phyloP scores from a whole-genome alignment of 345 rosid genomes.

The Citrus reticulata region DNA sequence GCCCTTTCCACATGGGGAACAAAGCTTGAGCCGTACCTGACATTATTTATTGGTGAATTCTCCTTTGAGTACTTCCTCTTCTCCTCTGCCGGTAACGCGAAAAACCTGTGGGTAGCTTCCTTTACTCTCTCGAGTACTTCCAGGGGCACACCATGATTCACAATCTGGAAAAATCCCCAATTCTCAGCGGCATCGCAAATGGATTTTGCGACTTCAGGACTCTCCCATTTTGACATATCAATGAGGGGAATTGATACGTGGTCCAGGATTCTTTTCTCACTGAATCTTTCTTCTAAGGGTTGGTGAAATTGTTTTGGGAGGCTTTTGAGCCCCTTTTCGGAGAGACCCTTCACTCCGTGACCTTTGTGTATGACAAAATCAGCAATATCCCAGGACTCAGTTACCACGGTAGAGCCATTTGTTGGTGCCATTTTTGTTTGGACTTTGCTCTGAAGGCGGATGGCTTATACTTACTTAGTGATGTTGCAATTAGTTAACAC shows the following conservation, averaged over 20 bases:
- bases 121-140: conserved; percentile 20
- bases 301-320: conserved; percentile 42
- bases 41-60: conserved; percentile 25
- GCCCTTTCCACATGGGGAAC: conserved; percentile 40
- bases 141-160: conserved; percentile 44
- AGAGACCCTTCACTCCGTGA: conserved; percentile 48
- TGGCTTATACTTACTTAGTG: no score
- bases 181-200: conserved; percentile 45
- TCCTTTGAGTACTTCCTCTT: conserved; percentile 37
- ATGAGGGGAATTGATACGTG: conserved; percentile 37
- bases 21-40: conserved; percentile 36
- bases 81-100: conserved; percentile 34
- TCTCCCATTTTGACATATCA: conserved; percentile 42
- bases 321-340: conserved; percentile 37
- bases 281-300: conserved; percentile 10
- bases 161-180: conserved; percentile 51
- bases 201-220: conserved; percentile 22
- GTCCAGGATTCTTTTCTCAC: conserved; percentile 6
- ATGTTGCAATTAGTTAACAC: no score
- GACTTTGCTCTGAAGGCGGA: no score
- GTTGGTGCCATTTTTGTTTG: conserved; percentile 33
- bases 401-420: background rate
- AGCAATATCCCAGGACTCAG: conserved; percentile 21
- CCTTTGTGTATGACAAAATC: conserved; percentile 47
- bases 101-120: conserved; percentile 39